Evolutionary conservation across 345 rosid species (phyloP), one percentile per base, ranked within the genome.

Genomic region (Populus pruinosa): DNA sequence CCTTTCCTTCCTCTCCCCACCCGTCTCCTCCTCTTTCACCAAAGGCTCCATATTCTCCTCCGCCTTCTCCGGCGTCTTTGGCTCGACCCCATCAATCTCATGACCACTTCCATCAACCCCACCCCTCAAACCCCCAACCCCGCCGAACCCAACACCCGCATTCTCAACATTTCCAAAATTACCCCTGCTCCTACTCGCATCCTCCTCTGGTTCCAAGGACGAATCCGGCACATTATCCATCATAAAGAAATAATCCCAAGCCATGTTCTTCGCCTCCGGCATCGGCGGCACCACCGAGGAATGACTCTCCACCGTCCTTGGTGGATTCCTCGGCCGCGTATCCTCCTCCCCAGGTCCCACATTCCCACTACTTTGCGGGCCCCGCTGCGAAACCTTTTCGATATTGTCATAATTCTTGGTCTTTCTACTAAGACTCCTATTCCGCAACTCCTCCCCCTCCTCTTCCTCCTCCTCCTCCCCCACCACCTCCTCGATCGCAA

Each of bases 171-270:
- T 81, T 20, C 77, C 72, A 55, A 68, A 49, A 16, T 17, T 16
- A 18, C 5, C 83, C 16, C 76, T 35, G 8, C 55, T 75, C 43
- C 68, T 70, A 4, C 63, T 33, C 25, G 29, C 70, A 10, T 72
- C 78, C 16, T 76, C 88, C 4, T 88, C 88, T 44, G 83, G 79
- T 21, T 80, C 93, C 69, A 93, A 75, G 41, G 91, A 85, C 18
- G 91, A 78, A 7, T 87, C 91, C 8, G 92, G 86, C 90, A 93
- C 82, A 80, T 83, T 79, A 59, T 90, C 98, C 76, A 82, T 84
- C 87, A 64, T 81, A 81, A 82, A 78, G 79, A 82, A 82, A 39
- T 78, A 82, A 76, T 82, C 85, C 85, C 85, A 82, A 9, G 77
- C 67, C 77, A 78, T 67, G 77, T 63, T 75, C 74, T 78, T 82